Evolutionary conservation across 305 asterid species (phyloP).

Genomic region (Fraxinus sp.): DNA sequence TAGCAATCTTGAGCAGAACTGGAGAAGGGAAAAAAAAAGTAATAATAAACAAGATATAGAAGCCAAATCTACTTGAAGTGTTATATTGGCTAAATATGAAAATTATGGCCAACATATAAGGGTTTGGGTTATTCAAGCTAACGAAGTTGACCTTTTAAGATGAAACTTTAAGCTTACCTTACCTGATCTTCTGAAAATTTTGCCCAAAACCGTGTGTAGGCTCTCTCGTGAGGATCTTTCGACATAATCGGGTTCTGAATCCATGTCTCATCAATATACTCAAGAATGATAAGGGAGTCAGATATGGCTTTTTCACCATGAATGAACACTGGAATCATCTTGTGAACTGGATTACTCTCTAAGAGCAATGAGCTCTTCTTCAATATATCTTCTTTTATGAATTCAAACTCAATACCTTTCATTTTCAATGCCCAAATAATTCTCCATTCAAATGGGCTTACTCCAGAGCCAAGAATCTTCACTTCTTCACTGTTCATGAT

Average conservation of each 20-base stretch:
- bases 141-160: not conserved
- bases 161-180: not conserved
- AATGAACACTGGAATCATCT: conserved; percentile 26
- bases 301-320: conserved; percentile 20
- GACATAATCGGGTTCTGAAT: conserved; percentile 22
- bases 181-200: conserved; percentile 28
- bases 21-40: not conserved
- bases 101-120: not conserved
- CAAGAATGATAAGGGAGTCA: conserved; percentile 32
- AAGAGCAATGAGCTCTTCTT: conserved; percentile 20
- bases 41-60: not conserved
- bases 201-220: conserved; percentile 28
- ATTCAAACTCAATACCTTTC: conserved; percentile 16
- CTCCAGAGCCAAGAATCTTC: conserved; percentile 3
- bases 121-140: not conserved
- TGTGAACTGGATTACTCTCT: conserved; percentile 25
- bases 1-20: not conserved
- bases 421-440: conserved; percentile 15
- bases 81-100: too few relatives aligned
- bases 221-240: conserved; percentile 23
- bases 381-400: conserved; percentile 2
- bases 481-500: not conserved
- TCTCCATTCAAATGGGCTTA: conserved; percentile 8
- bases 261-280: conserved; percentile 32
- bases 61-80: not conserved